Base-by-base conservation (phyloP, 2,329 filamentous ascomycete species). In the Chaetoscypha palmicola region DNA sequence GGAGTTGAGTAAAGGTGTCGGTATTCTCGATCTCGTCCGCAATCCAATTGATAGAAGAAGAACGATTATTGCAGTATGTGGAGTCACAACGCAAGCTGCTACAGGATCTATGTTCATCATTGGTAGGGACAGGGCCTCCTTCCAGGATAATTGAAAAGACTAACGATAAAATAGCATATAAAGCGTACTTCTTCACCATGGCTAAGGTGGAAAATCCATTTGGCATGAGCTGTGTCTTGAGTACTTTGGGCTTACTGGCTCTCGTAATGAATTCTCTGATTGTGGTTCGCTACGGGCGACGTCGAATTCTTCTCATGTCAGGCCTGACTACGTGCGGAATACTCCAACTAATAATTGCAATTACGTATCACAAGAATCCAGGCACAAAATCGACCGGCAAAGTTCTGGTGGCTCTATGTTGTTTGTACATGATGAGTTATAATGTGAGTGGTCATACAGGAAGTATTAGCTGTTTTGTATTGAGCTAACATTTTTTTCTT, bases 101-200 rank as follows among this genome's bases (percentile, higher is more conserved):
- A 73, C 70, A 1, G 73, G 74, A 3, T 68, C 71, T 14, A 76
- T 76, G 71, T 76, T 71, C 37, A 67, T 77, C 49, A 75, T 77
- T 28, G 71, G 71, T 67, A 55, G 45, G 61, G 5, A 2, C 28
- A 3, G 23, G 23, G 24, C 16, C n/a, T 26, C 5, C 19, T 17
- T 8, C 16, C 11, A 2, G 19, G 4, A 19, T 17, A 21, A 14
- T 2, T 30, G 31, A 9, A 51, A 5, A 5, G n/a, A 9, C 41
- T 38, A 36, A 44, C 16, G 14, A 10, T 11, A 12, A 5, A 20
- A 11, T 14, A 74, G 72, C 70, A 1, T 74, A 73, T 51, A 66
- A 68, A 20, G 76, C 74, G 2, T 79, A 78, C 58, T 78, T 79
- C 64, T 74, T 79, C 56, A 67, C 71, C 51, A 77, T 77, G 70